Evolutionary conservation across 306 rosid species (phyloP), one percentile per base, ranked within the genome.

Genomic region (Sophora flavescens): DNA sequence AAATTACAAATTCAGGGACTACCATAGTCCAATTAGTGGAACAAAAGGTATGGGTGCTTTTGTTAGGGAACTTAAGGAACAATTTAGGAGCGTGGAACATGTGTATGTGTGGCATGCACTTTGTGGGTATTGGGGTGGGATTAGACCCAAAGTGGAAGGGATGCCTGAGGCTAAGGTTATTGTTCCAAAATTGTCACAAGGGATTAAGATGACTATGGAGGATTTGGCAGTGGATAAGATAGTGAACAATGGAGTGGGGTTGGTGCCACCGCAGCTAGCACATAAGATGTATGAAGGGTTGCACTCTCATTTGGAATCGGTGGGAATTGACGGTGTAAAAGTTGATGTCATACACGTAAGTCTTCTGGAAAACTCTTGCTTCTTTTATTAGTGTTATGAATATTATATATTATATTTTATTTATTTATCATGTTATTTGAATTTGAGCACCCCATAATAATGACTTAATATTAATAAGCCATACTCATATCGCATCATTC

Each of bases 21-120:
- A 89, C 2, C 0, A 4, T 60, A 85, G 36, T 80, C 70, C 35
- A 10, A 8, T 2, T 12, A 0, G 48, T 11, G 32, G 8, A 2
- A 45, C 32, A 13, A 69, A 68, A 38, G 93, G 96, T 8, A 8
- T 93, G 86, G 85, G 87, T 38, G 94, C 82, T 60, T 89, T 93
- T 78, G 63, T 87, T 0, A 87, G 65, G 81, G 91, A 89, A 56
- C 36, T 93, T 42, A 93, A 91, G 84, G 86, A 81, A 41, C 84
- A 84, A 81, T 89, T 91, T 63, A 18, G 7, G 87, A 86, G 85
- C 2, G 63, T 93, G 6, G 91, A 88, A 62, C 28, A 84, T 13
- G 98, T 89, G 30, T 91, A 93, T 51, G 90, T 91, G 45, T 93
- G 98, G 96, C 96, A 90, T 53, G 94, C 94, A 4, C 84, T 93